A percentile compares a stretch with the other conserved stretches of the same genome.
Conservation (phyloP, 1,139 yeast species). For the Lodderomyces pseudojiufengensis region DNA sequence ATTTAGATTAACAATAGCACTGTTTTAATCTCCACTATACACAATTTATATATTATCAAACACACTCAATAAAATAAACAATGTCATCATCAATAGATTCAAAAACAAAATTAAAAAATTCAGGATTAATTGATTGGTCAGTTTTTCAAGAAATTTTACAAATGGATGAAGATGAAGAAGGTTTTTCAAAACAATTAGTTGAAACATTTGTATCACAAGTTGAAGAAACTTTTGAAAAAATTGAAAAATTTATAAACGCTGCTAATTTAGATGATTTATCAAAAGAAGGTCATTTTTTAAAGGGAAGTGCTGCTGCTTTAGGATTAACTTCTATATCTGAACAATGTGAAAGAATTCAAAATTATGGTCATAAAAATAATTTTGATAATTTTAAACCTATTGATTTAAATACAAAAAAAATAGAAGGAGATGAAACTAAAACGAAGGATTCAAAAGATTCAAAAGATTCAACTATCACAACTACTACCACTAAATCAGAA, state of each 20-base stretch:
- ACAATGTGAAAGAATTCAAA: constrained; percentile 91
- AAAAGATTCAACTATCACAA: not conserved
- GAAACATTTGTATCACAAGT: constrained; percentile 89
- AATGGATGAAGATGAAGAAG: constrained; percentile 93
- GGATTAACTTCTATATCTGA: constrained; percentile 79
- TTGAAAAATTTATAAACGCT: constrained; percentile 51
- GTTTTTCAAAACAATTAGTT: constrained; percentile 73
- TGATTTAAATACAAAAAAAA: constrained; percentile 17
- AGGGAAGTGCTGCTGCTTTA: constrained; percentile 93
- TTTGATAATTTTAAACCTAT: constrained; percentile 39
- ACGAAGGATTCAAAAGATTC: too few relatives aligned
- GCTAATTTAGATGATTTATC: constrained; percentile 61
- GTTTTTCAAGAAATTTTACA: constrained; percentile 84
- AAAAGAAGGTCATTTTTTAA: constrained; percentile 82
- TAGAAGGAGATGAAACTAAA: constrained; percentile 5
- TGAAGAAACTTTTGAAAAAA: constrained; percentile 68
- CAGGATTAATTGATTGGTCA: constrained; percentile 81
- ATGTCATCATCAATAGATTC: too few relatives aligned
- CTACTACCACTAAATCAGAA: constrained; percentile 1
- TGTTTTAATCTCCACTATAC: too few relatives aligned
- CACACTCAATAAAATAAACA: too few relatives aligned
- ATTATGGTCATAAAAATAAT: constrained; percentile 62
- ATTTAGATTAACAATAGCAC: too few relatives aligned
- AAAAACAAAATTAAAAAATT: constrained; percentile 32
- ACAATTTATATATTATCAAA: too few relatives aligned